A percentile compares a stretch with the other conserved stretches of the same genome.
Evolutionary conservation across 352 stramenopile species (phyloP).

Genomic region (Globisporangium spinosum): DNA sequence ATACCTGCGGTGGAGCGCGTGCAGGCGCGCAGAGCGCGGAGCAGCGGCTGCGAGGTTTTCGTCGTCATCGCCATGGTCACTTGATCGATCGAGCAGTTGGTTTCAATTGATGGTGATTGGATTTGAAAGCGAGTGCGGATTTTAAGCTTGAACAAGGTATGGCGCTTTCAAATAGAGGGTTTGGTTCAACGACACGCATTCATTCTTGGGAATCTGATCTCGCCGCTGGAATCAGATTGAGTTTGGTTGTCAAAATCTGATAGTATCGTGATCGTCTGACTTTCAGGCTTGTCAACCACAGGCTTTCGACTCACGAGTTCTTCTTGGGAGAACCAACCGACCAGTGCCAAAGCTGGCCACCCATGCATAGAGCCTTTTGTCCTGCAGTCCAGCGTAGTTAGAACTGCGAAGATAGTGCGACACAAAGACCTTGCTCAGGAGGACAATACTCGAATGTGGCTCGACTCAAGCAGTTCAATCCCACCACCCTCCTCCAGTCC

Average conservation of each 20-base stretch:
- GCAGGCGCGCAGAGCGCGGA: background rate
- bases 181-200: background rate
- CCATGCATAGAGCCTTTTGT: background rate
- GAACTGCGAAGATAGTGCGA: background rate
- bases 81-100: background rate
- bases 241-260: background rate
- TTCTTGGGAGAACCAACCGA: no score
- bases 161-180: background rate
- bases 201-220: background rate
- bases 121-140: background rate
- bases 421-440: background rate
- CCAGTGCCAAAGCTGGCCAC: no score
- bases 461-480: background rate
- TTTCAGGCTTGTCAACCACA: no score
- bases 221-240: background rate
- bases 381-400: background rate
- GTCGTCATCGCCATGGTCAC: slow-evolving; percentile 3
- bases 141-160: background rate
- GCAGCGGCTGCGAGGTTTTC: background rate
- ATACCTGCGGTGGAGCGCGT: background rate
- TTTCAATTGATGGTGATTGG: background rate
- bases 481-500: background rate
- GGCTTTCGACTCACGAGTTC: no score
- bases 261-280: background rate
- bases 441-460: background rate